Conservation (phyloP, 768 basidiomycete species). For the Tricholoma bakamatsutake region DNA sequence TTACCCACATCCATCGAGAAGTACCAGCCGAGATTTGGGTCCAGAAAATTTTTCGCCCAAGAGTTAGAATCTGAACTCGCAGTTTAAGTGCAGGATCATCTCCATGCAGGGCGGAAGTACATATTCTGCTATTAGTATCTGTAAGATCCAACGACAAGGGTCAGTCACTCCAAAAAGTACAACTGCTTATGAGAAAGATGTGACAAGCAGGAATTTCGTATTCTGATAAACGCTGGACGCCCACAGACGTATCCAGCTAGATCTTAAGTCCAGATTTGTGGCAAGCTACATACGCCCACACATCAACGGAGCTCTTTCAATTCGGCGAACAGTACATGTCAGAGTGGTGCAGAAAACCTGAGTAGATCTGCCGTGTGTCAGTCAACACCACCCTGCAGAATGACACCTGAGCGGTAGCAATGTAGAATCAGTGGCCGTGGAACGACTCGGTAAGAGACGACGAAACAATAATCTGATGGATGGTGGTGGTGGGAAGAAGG, state of each 20-base stretch:
- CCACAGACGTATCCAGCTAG: too few species aligned
- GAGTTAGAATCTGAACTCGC: not conserved
- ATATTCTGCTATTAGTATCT: not conserved
- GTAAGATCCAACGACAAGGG: not conserved
- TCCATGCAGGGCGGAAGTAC: not conserved
- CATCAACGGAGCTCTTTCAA: not conserved
- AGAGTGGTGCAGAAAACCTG: not conserved
- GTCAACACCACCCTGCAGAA: not conserved
- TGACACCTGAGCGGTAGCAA: not conserved
- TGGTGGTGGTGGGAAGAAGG: constrained; percentile 14
- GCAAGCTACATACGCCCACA: not conserved
- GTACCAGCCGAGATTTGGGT: too few species aligned
- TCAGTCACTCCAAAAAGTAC: not conserved
- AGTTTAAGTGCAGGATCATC: not conserved
- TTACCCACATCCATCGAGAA: too few species aligned
- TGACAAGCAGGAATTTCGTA: not conserved
- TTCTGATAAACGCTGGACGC: not conserved
- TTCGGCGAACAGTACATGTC: not conserved
- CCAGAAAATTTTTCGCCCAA: too few species aligned
- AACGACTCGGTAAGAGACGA: not conserved
- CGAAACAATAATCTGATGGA: not conserved
- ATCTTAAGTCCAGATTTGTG: too few species aligned
- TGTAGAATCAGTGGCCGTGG: not conserved
- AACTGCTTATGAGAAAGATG: not conserved
- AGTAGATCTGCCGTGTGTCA: not conserved